Evolutionary conservation across 2,329 filamentous ascomycete genomes (phyloP).

Genomic region (Alternaria ethzedia): DNA sequence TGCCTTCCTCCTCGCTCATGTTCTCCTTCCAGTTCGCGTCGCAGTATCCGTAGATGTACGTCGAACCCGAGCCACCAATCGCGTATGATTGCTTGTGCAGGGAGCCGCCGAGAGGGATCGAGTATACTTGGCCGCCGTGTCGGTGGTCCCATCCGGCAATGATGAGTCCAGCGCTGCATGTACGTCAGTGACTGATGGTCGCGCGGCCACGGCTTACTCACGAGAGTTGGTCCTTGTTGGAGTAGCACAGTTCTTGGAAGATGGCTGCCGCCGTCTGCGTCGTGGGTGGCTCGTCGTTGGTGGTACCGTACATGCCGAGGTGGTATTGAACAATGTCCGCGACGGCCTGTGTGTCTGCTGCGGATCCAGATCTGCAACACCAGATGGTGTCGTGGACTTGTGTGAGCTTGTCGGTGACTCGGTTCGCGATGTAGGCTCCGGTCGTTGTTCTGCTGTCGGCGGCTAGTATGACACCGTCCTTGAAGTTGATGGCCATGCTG

Average conservation of each 20-base stretch:
- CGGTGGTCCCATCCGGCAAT: constrained; percentile 97
- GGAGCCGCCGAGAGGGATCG: constrained; percentile 93
- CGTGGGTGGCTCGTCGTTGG: constrained; percentile 86
- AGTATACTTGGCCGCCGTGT: constrained; percentile 96
- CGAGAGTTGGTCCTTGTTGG: constrained; percentile 94
- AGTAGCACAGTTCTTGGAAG: constrained; percentile 97
- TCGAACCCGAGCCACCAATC: constrained; percentile 95
- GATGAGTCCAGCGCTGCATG: constrained; percentile 84
- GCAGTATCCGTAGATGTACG: constrained; percentile 99
- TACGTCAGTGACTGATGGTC: constrained; percentile 21
- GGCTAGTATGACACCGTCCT: constrained; percentile 96
- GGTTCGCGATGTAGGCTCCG: constrained; percentile 97
- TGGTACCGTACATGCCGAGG: constrained; percentile 88
- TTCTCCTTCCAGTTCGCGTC: constrained; percentile 94
- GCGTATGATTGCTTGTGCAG: constrained; percentile 97
- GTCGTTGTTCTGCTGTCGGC: constrained; percentile 98
- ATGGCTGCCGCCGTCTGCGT: constrained; percentile 94
- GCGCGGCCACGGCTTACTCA: constrained; percentile 55
- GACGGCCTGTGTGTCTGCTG: constrained; percentile 96
- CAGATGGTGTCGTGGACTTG: constrained; percentile 99
- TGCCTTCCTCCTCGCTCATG: constrained; percentile 91
- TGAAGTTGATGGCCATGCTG: constrained; percentile 99
- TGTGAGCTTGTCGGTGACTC: constrained; percentile 98
- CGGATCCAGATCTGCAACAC: constrained; percentile 98
- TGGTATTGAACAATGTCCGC: constrained; percentile 98